Percentiles rank a stretch among this genome's conserved stretches.
Conservation (phyloP, 441 rosid genomes). For the Gossypium trilobum region DNA sequence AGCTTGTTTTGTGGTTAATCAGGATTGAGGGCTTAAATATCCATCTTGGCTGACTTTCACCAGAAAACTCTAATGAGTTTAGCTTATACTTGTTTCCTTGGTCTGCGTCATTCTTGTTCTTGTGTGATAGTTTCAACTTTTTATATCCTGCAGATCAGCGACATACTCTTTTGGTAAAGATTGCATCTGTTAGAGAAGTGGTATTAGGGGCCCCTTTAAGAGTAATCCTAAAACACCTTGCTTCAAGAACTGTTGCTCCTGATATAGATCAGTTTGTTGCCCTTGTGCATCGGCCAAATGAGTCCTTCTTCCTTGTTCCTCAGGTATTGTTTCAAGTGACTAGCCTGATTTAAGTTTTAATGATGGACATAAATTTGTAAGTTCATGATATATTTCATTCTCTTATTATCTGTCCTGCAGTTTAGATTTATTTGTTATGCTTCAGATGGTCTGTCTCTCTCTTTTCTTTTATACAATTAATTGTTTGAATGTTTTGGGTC, state of each 20-base stretch:
- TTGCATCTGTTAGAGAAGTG: slow-evolving; percentile 86
- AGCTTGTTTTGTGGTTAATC: not conserved
- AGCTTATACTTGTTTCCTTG: slow-evolving; percentile 2
- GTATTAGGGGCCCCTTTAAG: slow-evolving; percentile 88
- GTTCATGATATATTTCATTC: not conserved
- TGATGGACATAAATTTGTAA: not conserved
- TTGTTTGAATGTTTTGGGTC: not conserved
- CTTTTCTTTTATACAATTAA: not conserved
- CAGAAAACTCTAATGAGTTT: not conserved
- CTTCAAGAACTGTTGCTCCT: slow-evolving; percentile 61
- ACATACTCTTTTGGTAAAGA: slow-evolving; percentile 48
- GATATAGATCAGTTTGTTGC: slow-evolving; percentile 55
- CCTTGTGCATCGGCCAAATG: slow-evolving; percentile 83
- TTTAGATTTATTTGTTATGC: not conserved
- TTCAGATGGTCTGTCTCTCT: no score
- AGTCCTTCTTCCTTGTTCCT: slow-evolving; percentile 76
- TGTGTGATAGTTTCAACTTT: slow-evolving; percentile 16
- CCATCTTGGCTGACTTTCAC: not conserved
- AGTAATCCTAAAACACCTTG: slow-evolving; percentile 57
- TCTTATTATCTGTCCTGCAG: not conserved
- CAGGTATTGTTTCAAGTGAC: slow-evolving; percentile 36
- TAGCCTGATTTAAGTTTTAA: not conserved
- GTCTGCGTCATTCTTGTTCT: not conserved
- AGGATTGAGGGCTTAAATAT: not conserved
- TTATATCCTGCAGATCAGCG: slow-evolving; percentile 41